phyloP scores from a whole-genome alignment of 2,329 filamentous ascomycete genomes.

The Leptosphaerulina australis region DNA sequence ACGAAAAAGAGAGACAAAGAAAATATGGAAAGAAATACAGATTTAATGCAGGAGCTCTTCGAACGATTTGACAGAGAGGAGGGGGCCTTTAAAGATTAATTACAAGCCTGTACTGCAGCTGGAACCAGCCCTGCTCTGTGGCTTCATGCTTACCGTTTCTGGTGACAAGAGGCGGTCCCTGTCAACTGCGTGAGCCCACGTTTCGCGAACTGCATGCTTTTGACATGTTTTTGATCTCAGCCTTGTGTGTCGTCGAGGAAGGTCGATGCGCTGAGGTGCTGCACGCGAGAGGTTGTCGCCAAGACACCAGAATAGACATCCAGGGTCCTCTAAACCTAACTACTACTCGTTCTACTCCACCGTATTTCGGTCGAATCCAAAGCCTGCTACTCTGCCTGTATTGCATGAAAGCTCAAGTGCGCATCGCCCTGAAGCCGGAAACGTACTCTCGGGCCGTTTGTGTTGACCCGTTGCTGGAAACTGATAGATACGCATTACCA shows the following conservation, averaged over 20 bases:
- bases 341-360: not conserved
- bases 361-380: not conserved
- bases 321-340: constrained; percentile 2
- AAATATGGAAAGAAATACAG: not conserved
- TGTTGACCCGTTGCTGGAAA: constrained; percentile 6
- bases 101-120: constrained; percentile 27
- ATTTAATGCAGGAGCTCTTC: not conserved
- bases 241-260: constrained; percentile 9
- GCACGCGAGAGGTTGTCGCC: constrained; percentile 2
- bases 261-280: constrained; percentile 2
- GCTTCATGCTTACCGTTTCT: constrained; percentile 30
- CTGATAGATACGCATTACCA: not conserved
- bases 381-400: not conserved
- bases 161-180: constrained; percentile 23
- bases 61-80: constrained; percentile 11
- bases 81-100: constrained; percentile 16
- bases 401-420: not conserved
- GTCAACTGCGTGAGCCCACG: constrained; percentile 13
- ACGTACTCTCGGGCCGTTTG: constrained; percentile 6
- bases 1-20: not conserved
- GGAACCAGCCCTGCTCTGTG: constrained; percentile 34
- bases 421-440: constrained; percentile 2
- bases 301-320: not conserved
- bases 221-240: constrained; percentile 9
- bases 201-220: constrained; percentile 10